Conservation (phyloP, 2,329 filamentous ascomycete species). For the Dendrostoma leiphaemia region DNA sequence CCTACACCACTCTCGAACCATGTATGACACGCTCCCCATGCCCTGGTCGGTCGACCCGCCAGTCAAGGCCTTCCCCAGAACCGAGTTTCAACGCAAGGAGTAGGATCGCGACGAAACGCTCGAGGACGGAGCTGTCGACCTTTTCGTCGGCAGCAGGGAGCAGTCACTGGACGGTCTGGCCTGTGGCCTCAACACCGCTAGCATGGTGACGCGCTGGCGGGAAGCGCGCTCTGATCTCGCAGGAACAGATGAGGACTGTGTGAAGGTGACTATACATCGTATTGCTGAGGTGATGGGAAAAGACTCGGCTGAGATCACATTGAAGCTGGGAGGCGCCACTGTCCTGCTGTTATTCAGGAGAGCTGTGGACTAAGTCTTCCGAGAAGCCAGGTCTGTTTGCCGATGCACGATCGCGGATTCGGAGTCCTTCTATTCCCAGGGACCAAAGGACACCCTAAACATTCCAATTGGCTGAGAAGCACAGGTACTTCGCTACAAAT, state of each 20-base stretch:
- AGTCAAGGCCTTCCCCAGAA: background rate
- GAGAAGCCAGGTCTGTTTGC: too few relatives aligned
- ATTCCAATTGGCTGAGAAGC: too few relatives aligned
- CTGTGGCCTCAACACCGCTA: slow-evolving; percentile 30
- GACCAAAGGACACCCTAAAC: too few relatives aligned
- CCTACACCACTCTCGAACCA: slow-evolving; percentile 34
- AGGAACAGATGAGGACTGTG: slow-evolving; percentile 35
- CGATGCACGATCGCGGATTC: too few relatives aligned
- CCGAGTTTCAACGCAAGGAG: slow-evolving; percentile 31
- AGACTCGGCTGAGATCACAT: background rate
- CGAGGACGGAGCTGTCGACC: slow-evolving; percentile 22
- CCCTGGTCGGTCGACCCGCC: slow-evolving; percentile 39
- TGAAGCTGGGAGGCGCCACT: background rate
- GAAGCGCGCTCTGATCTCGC: slow-evolving; percentile 34
- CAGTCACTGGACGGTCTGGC: slow-evolving; percentile 25
- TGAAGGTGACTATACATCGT: slow-evolving; percentile 17
- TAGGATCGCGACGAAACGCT: slow-evolving; percentile 33
- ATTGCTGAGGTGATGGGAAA: background rate
- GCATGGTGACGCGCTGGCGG: slow-evolving; percentile 38
- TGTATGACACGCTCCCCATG: slow-evolving; percentile 39
- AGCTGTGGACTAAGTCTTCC: background rate
- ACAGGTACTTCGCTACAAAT: too few relatives aligned
- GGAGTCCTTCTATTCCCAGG: too few relatives aligned
- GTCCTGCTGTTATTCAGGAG: background rate
- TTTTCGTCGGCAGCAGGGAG: slow-evolving; percentile 25